Base-by-base conservation (phyloP, 495 filamentous ascomycete species). In the Talaromyces proteolyticus region DNA sequence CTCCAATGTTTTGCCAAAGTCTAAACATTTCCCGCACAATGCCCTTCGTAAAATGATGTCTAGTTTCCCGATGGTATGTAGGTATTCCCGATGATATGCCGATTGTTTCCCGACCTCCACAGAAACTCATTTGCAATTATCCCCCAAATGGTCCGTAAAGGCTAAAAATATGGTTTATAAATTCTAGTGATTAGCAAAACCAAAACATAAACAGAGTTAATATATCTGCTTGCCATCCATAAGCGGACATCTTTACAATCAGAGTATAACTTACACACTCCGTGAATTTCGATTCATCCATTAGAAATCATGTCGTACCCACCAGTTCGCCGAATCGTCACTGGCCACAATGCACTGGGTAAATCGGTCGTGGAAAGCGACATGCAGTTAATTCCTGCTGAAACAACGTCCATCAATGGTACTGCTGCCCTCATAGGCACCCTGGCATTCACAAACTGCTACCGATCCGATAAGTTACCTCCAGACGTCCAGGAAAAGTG, bases 281-380 rank as follows among this genome's bases (percentile, higher is more conserved):
- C 14, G 29, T 36, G 7, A 36, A 36, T 6, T 36, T 36, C 29
- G 29, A 36, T 36, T 36, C 29, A 36, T 36, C 29, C 29, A 36
- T 36, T 36, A 36, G 29, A 36, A 36, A 49, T 42, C 8, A 39
- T 39, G 46, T 29, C 29, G 17, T 34, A 36, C 17, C 46, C 46
- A 14, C 24, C 46, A 42, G 46, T 49, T 34, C 46, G 29, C 25
- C 46, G 46, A n/a, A 49, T 49, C 12, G 46, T 49, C 23, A 49
- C 46, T 49, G 46, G 46, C 24, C 46, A 49, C 36, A 20, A 49
- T 29, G 19, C 20, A 20, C n/a, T 36, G 12, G 46, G 46, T n/a
- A 49, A 49, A 29, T 23, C 46, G 17, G 29, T 49, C 46, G 17
- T 49, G 14, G 46, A 49, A 12, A 18, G 22, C n/a, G 46, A 49